Base-by-base conservation (phyloP, 2,329 filamentous ascomycete species). In the Claviceps fusiformis region DNA sequence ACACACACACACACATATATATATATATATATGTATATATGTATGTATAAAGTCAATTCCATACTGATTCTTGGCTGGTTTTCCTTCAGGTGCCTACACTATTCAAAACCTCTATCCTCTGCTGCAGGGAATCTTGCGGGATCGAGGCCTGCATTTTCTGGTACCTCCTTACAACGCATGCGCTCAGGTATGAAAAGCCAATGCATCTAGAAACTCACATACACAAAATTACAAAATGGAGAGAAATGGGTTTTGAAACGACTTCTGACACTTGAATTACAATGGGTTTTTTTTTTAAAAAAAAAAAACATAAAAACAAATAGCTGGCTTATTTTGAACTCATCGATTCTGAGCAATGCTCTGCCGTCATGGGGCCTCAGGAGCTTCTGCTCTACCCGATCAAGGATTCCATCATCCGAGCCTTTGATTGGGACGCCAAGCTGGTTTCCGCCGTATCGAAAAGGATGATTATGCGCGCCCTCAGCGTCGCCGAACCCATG, bases 151-250 rank as follows among this genome's bases (percentile, higher is more conserved):
- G 55, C 80, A 88, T 58, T 95, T 90, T 65, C 75, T 89, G 50
- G 86, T 95, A 48, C 86, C 92, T 13, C 92, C 92, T 1, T 95
- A 89, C 73, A 90, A 86, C 68, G 89, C 91, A 43, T 85, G 86
- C 63, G 88, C 89, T 56, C 89, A 95, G 81, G 88, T 92, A 71
- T 66, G 75, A 35, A 50, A 44, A 8, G 6, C 45, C 24, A 47
- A 17, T 2, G 13, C 43, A 13, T 45, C 43, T 45, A 29, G 1
- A 31, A 17, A 47, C 27, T 31, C 31, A 13, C 45, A 31, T 29
- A n/a, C 9, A 10, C 29, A 50, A 11, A 37, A 37, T 8, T 5
- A 50, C 15, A 29, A 3, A 41, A 43, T 13, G 13, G 17, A 44
- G 17, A 10, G 11, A 33, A 39, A 35, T 49, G 31, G 31, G n/a